Percentiles rank a stretch among this genome's conserved stretches.
Evolutionary conservation across 495 filamentous ascomycete species (phyloP).

Genomic region (Podospora comata): DNA sequence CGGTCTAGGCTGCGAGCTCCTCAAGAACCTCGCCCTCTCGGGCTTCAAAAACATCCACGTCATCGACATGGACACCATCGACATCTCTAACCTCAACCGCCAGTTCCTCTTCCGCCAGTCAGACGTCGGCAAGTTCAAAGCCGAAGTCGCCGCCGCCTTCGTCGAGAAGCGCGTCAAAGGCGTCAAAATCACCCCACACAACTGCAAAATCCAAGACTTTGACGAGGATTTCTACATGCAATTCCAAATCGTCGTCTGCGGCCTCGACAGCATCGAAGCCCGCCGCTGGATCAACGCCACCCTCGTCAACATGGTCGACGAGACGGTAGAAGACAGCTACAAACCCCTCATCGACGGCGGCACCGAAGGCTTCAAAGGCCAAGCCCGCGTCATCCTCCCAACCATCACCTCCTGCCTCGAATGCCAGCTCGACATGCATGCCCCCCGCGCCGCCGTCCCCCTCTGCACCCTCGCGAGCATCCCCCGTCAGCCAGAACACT

Average conservation of each 20-base stretch:
- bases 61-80: slow-evolving; percentile 99
- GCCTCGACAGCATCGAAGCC: slow-evolving; percentile 96
- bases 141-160: slow-evolving; percentile 86
- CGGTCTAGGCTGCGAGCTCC: slow-evolving; percentile 91
- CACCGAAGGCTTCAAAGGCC: slow-evolving; percentile 98
- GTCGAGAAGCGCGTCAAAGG: slow-evolving; percentile 85
- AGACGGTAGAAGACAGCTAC: slow-evolving; percentile 64
- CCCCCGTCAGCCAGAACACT: slow-evolving; percentile 95
- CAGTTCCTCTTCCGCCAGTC: slow-evolving; percentile 93
- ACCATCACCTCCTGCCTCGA: slow-evolving; percentile 94
- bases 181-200: slow-evolving; percentile 88
- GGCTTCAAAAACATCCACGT: slow-evolving; percentile 97
- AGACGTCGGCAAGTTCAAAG: slow-evolving; percentile 93
- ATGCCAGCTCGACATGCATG: slow-evolving; percentile 97
- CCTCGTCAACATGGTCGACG: slow-evolving; percentile 82
- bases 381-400: slow-evolving; percentile 87
- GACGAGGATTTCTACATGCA: slow-evolving; percentile 98
- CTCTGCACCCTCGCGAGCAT: slow-evolving; percentile 97
- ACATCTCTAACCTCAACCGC: slow-evolving; percentile 96
- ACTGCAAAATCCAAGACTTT: slow-evolving; percentile 94
- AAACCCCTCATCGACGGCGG: slow-evolving; percentile 96
- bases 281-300: slow-evolving; percentile 97
- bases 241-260: slow-evolving; percentile 89
- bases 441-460: slow-evolving; percentile 87
- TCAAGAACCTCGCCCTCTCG: slow-evolving; percentile 94